phyloP scores from a whole-genome alignment of 768 basidiomycete genomes.

The Leucocoprinus leucothites region DNA sequence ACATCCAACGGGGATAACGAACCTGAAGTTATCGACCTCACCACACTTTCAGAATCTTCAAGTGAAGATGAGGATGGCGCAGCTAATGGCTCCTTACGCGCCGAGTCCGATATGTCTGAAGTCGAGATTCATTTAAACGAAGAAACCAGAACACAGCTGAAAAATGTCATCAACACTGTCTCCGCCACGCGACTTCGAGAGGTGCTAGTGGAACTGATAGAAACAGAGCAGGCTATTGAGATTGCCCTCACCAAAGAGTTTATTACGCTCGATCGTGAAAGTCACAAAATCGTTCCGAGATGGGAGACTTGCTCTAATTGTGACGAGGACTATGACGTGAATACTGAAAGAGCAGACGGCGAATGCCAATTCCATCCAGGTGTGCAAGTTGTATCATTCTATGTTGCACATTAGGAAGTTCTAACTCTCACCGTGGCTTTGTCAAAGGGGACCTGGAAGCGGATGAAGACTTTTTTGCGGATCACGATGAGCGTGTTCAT shows the following conservation, averaged over 20 bases:
- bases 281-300: conserved; percentile 33
- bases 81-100: conserved; percentile 19
- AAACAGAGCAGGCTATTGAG: conserved; percentile 38
- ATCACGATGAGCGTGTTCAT: conserved; percentile 47
- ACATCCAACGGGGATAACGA: conserved; percentile 18
- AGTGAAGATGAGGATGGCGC: conserved; percentile 22
- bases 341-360: conserved; percentile 29
- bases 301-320: conserved; percentile 50
- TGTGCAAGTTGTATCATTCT: conserved; percentile 19
- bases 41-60: conserved; percentile 33
- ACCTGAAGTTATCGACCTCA: conserved; percentile 43
- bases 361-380: conserved; percentile 54
- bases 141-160: conserved; percentile 39
- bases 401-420: neutral
- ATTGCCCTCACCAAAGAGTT: conserved; percentile 41
- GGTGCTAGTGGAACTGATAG: conserved; percentile 34
- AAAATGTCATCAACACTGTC: conserved; percentile 37
- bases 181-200: conserved; percentile 43
- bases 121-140: conserved; percentile 35
- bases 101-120: conserved; percentile 21
- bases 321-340: conserved; percentile 43
- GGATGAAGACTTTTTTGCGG: conserved; percentile 35
- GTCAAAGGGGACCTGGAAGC: conserved; percentile 38
- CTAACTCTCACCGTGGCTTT: neutral
- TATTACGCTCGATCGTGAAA: conserved; percentile 34